Evolutionary conservation across 306 rosid species (phyloP), one percentile per base, ranked within the genome.

Genomic region (Vicia villosa): DNA sequence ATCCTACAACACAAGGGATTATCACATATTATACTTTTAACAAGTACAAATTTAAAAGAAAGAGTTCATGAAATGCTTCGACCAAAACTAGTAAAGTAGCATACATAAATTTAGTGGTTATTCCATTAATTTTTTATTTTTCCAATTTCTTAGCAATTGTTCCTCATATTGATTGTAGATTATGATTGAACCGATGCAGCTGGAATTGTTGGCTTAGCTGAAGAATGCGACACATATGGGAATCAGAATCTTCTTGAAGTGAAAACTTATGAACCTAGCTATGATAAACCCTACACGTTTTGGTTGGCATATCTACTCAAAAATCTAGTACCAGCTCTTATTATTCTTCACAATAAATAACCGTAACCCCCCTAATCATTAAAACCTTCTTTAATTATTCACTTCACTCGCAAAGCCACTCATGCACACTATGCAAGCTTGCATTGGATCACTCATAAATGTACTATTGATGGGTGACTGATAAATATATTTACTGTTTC

Each of bases 171-270:
- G 47, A 17, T 19, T 17, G 56, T 19, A 17, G 26, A 17, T 50
- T 17, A 17, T 50, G 56, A 17, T 50, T 50, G 56, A 50, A 17
- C 56, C 26, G 5, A 46, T 24, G 68, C 49, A 24, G 60, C 60
- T 50, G 47, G 47, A 43, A 63, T 20, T 73, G 37, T 46, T 55
- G 63, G 34, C 38, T 34, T 6, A 15, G 51, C 41, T 58, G 37
- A 47, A 17, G 71, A 74, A 74, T 70, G 72, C 70, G 71, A 80
- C 66, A 21, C 75, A 57, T 75, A n/a, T 63, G 56, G 77, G 74
- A 75, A 69, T 74, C 77, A 69, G 74, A 74, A 80, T 69, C 69
- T 69, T 28, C 74, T 75, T 65, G 13, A 24, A 47, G 15, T 57
- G 74, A 76, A 62, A 47, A 49, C 56, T 69, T 66, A 43, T 40